Base-by-base conservation (phyloP, 2,329 filamentous ascomycete species). In the Scedosporium aurantiacum region DNA sequence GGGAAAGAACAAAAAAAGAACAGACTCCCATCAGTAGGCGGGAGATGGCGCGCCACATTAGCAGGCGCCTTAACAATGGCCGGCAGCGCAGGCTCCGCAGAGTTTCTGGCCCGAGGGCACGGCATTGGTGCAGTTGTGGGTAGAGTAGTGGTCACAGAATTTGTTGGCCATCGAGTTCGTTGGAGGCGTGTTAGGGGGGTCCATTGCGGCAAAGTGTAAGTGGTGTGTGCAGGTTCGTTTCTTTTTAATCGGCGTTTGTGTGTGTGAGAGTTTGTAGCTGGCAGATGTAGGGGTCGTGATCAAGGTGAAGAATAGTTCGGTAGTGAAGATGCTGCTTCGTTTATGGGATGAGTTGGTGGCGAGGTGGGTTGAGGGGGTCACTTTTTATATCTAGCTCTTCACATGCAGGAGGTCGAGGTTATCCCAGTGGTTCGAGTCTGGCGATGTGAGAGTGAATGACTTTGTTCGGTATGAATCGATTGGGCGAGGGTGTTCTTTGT, bases 111-210 rank as follows among this genome's bases (percentile, higher is more conserved):
- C 50, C 8, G 60, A 54, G n/a, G 60, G 23, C 4, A 63, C 54
- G 6, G 47, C 28, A 6, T 52, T 61, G 27, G 60, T 43, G 57
- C 63, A 64, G 50, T 50, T 40, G 57, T 63, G 63, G 7, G 63
- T 59, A n/a, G 58, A 52, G 58, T 61, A 50, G 56, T 64, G 63
- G 56, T 61, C 57, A 60, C 63, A 64, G 47, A 60, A 62, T 18
- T 63, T 64, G 56, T 63, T 55, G 43, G 63, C 61, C 63, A 64
- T 64, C 2, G 57, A 40, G 27, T 54, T 55, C 5, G 47, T 27
- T n/a, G 58, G 47, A 7, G 45, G 23, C 8, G 14, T 28, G 45
- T 45, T 37, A 3, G 21, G 12, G 23, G 55, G 16, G 18, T 57
- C 60, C 60, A 61, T 61, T 23, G 54, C 21, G 23, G 5, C 5